phyloP scores from a whole-genome alignment of 2,329 filamentous ascomycete species.

The Pseudogymnoascus sp. region DNA sequence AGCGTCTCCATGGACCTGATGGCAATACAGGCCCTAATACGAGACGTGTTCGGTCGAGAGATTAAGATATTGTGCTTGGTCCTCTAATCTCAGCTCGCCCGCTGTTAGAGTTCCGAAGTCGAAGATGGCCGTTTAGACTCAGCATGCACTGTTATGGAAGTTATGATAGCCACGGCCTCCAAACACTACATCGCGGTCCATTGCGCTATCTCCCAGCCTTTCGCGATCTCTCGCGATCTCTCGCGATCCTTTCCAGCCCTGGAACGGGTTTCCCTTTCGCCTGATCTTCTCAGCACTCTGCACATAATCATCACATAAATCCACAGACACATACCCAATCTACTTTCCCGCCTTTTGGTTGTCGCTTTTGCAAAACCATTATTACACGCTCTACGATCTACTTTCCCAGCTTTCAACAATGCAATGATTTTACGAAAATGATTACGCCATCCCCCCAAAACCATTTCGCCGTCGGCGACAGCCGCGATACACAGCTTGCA shows the following conservation, averaged over 20 bases:
- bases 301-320: background rate
- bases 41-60: background rate
- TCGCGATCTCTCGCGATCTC: background rate
- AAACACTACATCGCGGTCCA: background rate
- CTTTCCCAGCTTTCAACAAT: background rate
- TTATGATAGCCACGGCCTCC: background rate
- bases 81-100: background rate
- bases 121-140: too few relatives aligned
- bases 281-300: background rate
- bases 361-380: background rate
- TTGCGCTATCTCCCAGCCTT: background rate
- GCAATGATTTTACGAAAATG: background rate
- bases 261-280: background rate
- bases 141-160: too few relatives aligned
- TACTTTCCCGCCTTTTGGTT: background rate
- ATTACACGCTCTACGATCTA: background rate
- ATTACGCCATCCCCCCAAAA: background rate
- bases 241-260: background rate
- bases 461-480: background rate
- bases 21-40: background rate
- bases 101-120: background rate
- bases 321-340: background rate
- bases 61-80: background rate
- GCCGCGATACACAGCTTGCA: background rate
- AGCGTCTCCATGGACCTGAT: constrained; percentile 2